phyloP scores from a whole-genome alignment of 1,284 basidiomycete genomes.

The Fomitopsis palustris region DNA sequence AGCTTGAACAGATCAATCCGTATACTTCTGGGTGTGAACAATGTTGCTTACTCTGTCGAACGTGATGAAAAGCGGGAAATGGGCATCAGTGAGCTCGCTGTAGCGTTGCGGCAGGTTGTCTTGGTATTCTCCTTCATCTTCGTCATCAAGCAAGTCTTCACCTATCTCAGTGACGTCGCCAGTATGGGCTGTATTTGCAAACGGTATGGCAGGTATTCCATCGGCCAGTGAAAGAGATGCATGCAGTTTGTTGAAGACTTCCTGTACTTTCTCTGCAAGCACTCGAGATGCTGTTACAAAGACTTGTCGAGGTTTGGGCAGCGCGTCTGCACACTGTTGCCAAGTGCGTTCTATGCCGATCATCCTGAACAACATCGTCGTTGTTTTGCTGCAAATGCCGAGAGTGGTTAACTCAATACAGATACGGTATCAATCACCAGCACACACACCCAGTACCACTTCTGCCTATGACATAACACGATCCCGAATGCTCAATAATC shows the following conservation, averaged over 20 bases:
- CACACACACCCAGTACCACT: slow-evolving; percentile 58
- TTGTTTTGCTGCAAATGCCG: slow-evolving; percentile 54
- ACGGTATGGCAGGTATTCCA: slow-evolving; percentile 34
- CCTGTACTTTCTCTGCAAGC: slow-evolving; percentile 61
- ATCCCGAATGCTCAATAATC: slow-evolving; percentile 57
- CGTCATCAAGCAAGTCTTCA: slow-evolving; percentile 35
- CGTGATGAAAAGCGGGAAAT: slow-evolving; percentile 72
- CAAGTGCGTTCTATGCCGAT: slow-evolving; percentile 56
- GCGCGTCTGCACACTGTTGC: slow-evolving; percentile 28
- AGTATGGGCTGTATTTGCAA: slow-evolving; percentile 23
- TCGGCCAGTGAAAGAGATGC: slow-evolving; percentile 41
- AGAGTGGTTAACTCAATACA: slow-evolving; percentile 1
- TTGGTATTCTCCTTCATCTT: slow-evolving; percentile 45
- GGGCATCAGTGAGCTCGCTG: slow-evolving; percentile 51
- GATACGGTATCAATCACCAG: slow-evolving; percentile 22
- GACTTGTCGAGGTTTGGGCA: slow-evolving; percentile 49
- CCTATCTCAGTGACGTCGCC: background rate
- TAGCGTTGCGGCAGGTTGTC: slow-evolving; percentile 51
- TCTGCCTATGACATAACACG: slow-evolving; percentile 67
- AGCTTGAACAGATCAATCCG: slow-evolving; percentile 29
- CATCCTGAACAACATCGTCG: slow-evolving; percentile 74
- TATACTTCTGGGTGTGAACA: too few species aligned
- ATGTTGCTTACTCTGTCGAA: slow-evolving; percentile 47
- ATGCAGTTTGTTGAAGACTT: slow-evolving; percentile 55
- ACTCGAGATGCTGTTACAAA: slow-evolving; percentile 71